These are phyloP conservation scores for Thalassiosira profunda DNA, from an alignment of 108 stramenopile species.

Conservation along the genomic window DNA sequence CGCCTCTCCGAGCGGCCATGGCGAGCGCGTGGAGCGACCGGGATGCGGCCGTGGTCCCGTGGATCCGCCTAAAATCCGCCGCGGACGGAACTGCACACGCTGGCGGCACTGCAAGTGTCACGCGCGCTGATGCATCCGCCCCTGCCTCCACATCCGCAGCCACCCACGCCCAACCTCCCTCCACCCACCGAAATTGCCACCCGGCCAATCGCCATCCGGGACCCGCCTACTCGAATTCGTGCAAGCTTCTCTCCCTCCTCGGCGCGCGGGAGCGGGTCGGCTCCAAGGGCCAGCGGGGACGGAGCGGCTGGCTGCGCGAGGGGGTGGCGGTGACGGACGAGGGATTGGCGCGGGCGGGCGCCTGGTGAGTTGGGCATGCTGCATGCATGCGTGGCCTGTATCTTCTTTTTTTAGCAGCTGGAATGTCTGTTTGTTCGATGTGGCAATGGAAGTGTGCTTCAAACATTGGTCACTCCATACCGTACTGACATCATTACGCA, in stretches of 20 bases:
- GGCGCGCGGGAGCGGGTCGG: constrained; percentile 29
- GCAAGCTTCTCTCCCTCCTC: constrained; percentile 7
- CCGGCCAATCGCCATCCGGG: not conserved
- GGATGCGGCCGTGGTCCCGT: not conserved
- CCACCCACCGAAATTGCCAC: too few relatives aligned
- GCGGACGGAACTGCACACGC: too few relatives aligned
- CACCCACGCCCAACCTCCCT: too few relatives aligned
- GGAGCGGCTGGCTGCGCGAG: not conserved
- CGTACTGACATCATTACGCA: too few relatives aligned
- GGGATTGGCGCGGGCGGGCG: constrained; percentile 6
- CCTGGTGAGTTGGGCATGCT: constrained; percentile 7
- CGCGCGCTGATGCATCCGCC: too few relatives aligned
- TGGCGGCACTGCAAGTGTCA: too few relatives aligned
- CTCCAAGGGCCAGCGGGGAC: not conserved
- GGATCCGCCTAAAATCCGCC: too few relatives aligned
- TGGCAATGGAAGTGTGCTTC: too few relatives aligned
- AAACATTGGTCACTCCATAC: not conserved
- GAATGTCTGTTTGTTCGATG: not conserved
- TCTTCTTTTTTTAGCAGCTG: not conserved
- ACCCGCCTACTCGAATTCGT: too few relatives aligned
- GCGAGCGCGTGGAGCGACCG: not conserved
- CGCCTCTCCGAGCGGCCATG: too few relatives aligned
- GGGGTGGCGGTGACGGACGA: constrained; percentile 1
- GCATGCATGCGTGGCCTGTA: not conserved
- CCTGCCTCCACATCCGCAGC: too few relatives aligned